Base-by-base conservation (phyloP, 108 stramenopile species). In the Cyclotella sp. region DNA sequence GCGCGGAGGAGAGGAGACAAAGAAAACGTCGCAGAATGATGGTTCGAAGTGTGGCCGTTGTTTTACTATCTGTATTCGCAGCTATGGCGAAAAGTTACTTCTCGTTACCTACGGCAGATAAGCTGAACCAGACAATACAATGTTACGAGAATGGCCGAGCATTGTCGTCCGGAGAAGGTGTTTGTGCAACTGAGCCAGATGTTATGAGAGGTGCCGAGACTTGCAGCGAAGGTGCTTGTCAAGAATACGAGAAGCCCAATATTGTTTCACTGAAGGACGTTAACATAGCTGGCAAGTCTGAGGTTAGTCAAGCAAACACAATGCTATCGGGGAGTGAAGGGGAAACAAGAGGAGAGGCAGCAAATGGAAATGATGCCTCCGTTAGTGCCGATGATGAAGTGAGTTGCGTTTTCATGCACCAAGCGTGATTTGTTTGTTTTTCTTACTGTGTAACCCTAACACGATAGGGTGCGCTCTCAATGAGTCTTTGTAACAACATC, bases 21-120 rank as follows among this genome's bases (percentile, higher is more conserved):
- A 73, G 73, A 28, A 79, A 85, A 76, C 80, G 75, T 18, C 81
- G 86, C 19, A 63, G 63, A 68, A 34, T 83, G 64, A 40, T 85
- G 39, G 53, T 47, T 16, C 60, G 54, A 49, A 70, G 80, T 67
- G 78, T 66, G 11, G 79, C 52, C 10, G 73, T 81, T 29, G 77
- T 76, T 30, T 76, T 68, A 19, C 19, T 88, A 10, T 84, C 76
- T 44, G 21, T 89, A 15, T 49, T 83, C 42, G 82, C 73, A 9
- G 65, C 57, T 53, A 11, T 73, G 59, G 82, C 30, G 18, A 75
- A 72, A 29, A 27, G 22, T 34, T 65, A 71, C 55, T 76, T 64
- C 61, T 54, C 54, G 4, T 21, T 40, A 27, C 22, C 41, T 29
- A n/a, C 22, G 34, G 9, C n/a, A 7, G 59, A 39, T 13, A 39